phyloP scores from a whole-genome alignment of 2,329 filamentous ascomycete species.

The Aureobasidium sp. region DNA sequence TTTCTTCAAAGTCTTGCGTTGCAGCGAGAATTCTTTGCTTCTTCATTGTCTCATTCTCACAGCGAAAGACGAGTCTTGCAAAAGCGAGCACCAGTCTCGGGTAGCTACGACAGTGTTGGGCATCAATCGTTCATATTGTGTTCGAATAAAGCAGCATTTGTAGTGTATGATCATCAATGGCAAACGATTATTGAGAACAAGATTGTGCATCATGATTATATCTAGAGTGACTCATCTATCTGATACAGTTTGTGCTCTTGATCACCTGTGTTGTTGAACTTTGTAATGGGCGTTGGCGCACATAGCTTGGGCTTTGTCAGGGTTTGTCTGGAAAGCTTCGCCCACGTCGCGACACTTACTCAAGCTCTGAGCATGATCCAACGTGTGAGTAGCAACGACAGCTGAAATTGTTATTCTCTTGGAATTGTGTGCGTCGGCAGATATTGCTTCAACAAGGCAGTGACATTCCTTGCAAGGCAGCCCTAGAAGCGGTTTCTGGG shows the following conservation, averaged over 20 bases:
- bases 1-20: not conserved
- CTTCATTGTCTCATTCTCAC: not conserved
- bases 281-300: not conserved
- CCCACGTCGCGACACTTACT: not conserved
- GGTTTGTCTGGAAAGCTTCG: not conserved
- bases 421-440: not conserved
- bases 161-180: not conserved
- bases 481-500: not conserved
- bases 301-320: not conserved
- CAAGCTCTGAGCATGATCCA: not conserved
- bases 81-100: not conserved
- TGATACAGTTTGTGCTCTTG: not conserved
- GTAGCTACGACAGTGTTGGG: not conserved
- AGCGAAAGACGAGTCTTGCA: not conserved
- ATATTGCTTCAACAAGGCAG: not conserved
- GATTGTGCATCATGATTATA: not conserved
- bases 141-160: not conserved
- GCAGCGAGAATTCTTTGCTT: not conserved
- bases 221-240: not conserved
- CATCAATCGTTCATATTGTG: not conserved
- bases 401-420: not conserved
- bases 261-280: not conserved
- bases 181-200: not conserved
- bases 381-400: not conserved
- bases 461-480: not conserved